Percentiles rank a stretch among this genome's conserved stretches.
Conservation (phyloP, 768 basidiomycete species). For the Amanita muscaria region DNA sequence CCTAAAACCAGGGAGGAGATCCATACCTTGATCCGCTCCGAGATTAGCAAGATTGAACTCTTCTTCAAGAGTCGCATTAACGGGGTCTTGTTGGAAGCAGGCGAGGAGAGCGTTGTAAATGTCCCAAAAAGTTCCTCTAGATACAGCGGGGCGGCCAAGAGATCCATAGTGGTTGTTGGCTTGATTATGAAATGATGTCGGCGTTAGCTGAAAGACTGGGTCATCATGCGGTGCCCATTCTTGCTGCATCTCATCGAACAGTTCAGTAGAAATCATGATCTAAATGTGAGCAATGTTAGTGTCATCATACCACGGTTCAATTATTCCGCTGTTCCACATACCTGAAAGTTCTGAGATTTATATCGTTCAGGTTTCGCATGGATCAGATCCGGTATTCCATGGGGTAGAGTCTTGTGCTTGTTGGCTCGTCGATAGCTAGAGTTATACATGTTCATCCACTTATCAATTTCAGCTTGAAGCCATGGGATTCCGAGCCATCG, state of each 20-base stretch:
- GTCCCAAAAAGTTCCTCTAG: conserved; percentile 17
- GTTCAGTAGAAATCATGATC: conserved; percentile 13
- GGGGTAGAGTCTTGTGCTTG: conserved; percentile 27
- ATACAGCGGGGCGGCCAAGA: conserved; percentile 19
- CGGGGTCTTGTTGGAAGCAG: too few relatives aligned
- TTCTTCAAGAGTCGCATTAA: too few relatives aligned
- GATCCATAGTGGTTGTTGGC: conserved; percentile 12
- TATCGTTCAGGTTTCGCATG: conserved; percentile 19
- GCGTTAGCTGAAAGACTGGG: conserved; percentile 26
- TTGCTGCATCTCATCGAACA: conserved; percentile 16
- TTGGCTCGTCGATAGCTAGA: conserved; percentile 14
- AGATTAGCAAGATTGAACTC: too few relatives aligned
- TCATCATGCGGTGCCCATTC: too few relatives aligned
- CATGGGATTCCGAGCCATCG: conserved; percentile 33
- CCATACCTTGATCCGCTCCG: too few relatives aligned
- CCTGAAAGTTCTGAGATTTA: conserved; percentile 25
- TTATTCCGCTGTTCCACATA: too few relatives aligned
- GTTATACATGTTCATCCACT: conserved; percentile 19
- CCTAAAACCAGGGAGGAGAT: too few relatives aligned
- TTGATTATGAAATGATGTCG: conserved; percentile 19
- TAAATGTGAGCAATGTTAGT: conserved; percentile 7
- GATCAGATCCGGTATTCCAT: conserved; percentile 27
- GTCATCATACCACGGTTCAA: too few relatives aligned
- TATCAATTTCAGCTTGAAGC: conserved; percentile 28
- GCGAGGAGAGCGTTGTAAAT: too few relatives aligned